These are phyloP conservation scores for Castanopsis chinensis DNA, from an alignment of 306 rosid species.

Conservation along the genomic window DNA sequence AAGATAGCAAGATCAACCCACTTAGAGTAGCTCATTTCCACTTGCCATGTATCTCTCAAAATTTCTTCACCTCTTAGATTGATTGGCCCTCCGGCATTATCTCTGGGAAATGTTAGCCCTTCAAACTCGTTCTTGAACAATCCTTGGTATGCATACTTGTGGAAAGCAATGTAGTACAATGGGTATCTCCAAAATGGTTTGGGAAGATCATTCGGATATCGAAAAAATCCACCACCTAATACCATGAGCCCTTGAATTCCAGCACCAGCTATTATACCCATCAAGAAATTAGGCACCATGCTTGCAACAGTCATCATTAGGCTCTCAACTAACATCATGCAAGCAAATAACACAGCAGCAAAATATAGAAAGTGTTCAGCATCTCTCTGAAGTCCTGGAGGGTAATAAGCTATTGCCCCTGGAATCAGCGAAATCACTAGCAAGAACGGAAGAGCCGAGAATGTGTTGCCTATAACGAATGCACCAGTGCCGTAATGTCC, in stretches of 20 bases:
- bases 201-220: conserved; percentile 46
- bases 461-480: conserved; percentile 42
- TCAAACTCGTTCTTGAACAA: conserved; percentile 53
- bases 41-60: conserved; percentile 29
- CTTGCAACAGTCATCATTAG: conserved; percentile 53
- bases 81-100: background rate
- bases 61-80: conserved; percentile 30
- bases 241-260: conserved; percentile 56
- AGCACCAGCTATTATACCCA: conserved; percentile 40
- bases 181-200: conserved; percentile 46
- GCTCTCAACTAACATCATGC: conserved; percentile 52
- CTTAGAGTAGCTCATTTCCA: conserved; percentile 54
- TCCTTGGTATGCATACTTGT: conserved; percentile 52
- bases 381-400: conserved; percentile 42
- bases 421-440: conserved; percentile 38
- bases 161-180: conserved; percentile 40
- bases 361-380: conserved; percentile 33
- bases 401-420: conserved; percentile 39
- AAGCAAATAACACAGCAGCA: conserved; percentile 19
- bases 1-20: conserved; percentile 60
- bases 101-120: conserved; percentile 15
- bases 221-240: conserved; percentile 39
- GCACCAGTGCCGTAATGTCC: conserved; percentile 46
- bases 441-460: conserved; percentile 47
- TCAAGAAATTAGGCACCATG: conserved; percentile 38